phyloP scores from a whole-genome alignment of 2,329 filamentous ascomycete genomes.

The Trichoderma guizhouense region DNA sequence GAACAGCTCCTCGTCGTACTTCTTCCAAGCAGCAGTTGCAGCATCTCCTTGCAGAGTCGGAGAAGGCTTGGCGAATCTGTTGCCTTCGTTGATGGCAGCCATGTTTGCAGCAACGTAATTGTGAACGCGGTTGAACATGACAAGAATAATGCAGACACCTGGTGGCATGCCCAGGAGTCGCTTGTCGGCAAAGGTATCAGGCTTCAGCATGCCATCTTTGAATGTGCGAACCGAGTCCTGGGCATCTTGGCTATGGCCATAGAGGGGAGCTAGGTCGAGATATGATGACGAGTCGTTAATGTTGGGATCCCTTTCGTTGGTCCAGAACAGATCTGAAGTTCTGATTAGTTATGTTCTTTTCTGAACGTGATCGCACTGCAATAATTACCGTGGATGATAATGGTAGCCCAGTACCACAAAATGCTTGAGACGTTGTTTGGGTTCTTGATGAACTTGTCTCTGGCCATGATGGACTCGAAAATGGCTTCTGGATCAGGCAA shows the following conservation, averaged over 20 bases:
- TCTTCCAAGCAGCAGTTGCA: slow-evolving; percentile 54
- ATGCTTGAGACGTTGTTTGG: slow-evolving; percentile 71
- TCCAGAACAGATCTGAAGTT: slow-evolving; percentile 63
- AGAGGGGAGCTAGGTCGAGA: slow-evolving; percentile 67
- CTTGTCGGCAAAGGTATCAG: slow-evolving; percentile 69
- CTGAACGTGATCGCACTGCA: neutral
- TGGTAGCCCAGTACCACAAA: slow-evolving; percentile 69
- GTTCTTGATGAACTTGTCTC: slow-evolving; percentile 50
- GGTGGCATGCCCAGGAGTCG: slow-evolving; percentile 68
- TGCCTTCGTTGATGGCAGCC: slow-evolving; percentile 80
- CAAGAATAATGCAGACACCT: slow-evolving; percentile 65
- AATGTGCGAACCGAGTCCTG: slow-evolving; percentile 67
- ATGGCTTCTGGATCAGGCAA: slow-evolving; percentile 64
- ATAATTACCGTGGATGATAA: slow-evolving; percentile 64
- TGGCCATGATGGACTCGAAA: slow-evolving; percentile 60
- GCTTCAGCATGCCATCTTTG: slow-evolving; percentile 67
- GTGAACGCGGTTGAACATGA: slow-evolving; percentile 84
- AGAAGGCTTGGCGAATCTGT: slow-evolving; percentile 67
- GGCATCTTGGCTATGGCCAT: slow-evolving; percentile 65
- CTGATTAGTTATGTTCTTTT: neutral
- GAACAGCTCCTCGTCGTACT: slow-evolving; percentile 75
- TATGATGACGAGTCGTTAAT: slow-evolving; percentile 68
- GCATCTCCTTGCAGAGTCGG: slow-evolving; percentile 48
- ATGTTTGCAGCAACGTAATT: slow-evolving; percentile 80
- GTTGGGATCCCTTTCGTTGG: slow-evolving; percentile 57